Evolutionary conservation across 2,329 filamentous ascomycete genomes (phyloP), one percentile per base, ranked within the genome.

Genomic region (Thermoascus crustaceus): DNA sequence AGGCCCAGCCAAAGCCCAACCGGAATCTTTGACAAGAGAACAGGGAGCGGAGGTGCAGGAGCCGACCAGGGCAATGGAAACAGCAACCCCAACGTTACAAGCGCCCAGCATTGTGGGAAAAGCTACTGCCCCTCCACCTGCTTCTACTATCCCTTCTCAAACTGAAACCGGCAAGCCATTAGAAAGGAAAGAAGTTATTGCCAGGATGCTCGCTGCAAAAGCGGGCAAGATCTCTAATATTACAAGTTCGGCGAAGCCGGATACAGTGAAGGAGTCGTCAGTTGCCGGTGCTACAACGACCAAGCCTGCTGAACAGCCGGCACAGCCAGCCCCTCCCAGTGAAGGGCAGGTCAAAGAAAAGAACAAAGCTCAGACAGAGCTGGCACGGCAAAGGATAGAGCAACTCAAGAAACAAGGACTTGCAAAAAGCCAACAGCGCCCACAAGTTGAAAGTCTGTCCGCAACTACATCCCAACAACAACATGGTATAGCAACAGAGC

Each of bases 371-470:
- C 74, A 86, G 45, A 94, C 84, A 41, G 84, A 85, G 39, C 63
- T 87, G 20, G 70, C 88, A 30, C 78, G 85, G 44, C 76, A 85
- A 53, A 86, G 85, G 46, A 80, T 94, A 52, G 84, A 86, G 40
- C 81, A 81, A 14, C 63, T 91, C 14, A 77, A 78, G 46, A 79
- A 76, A 38, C 60, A 58, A 43, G 58, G 59, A 34, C 47, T 68
- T 9, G 57, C 63, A 47, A 66, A 55, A 48, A 57, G 32, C 40
- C 60, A 53, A 46, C 58, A 51, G 52, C 57, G 38, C 47, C 32
- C 35, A 40, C 35, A 31, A 14, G 27, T 8, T n/a, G 38, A 39
- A 9, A 5, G 17, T 5, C 10, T 32, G 10, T 7, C 26, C 19
- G n/a, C 29, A 5, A 11, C 19, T 4, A 19, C 26, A 13, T 13